These are phyloP conservation scores for Phytophthora ramorum DNA, from an alignment of 352 stramenopile species.

Conservation along the genomic window DNA sequence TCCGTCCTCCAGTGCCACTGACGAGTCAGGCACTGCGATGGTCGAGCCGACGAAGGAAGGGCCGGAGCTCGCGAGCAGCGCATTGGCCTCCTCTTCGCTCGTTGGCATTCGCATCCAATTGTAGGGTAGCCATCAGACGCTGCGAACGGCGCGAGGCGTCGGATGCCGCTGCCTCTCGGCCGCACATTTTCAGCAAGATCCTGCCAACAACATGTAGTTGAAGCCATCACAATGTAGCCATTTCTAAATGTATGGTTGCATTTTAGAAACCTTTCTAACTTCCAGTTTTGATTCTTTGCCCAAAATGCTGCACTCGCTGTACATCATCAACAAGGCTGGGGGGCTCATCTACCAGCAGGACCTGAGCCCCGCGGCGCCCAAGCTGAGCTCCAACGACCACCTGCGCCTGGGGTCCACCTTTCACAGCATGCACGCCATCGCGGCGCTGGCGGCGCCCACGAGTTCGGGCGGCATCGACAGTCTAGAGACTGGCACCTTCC, in stretches of 20 bases:
- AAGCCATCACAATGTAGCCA: no score
- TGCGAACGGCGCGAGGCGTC: slow-evolving; percentile 4
- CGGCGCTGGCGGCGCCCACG: slow-evolving; percentile 84
- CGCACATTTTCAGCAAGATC: slow-evolving; percentile 12
- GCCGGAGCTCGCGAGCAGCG: slow-evolving; percentile 15
- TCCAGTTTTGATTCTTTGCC: neutral
- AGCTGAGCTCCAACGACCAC: slow-evolving; percentile 93
- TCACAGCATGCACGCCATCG: slow-evolving; percentile 94
- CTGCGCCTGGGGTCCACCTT: slow-evolving; percentile 95
- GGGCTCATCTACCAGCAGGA: slow-evolving; percentile 95
- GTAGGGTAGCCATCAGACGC: neutral
- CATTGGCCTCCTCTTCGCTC: slow-evolving; percentile 25
- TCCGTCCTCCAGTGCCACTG: slow-evolving; percentile 28
- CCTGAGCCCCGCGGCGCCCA: slow-evolving; percentile 82
- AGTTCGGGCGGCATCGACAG: slow-evolving; percentile 90
- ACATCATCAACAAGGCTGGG: slow-evolving; percentile 95
- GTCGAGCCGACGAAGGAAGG: slow-evolving; percentile 16
- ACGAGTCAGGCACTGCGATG: slow-evolving; percentile 13
- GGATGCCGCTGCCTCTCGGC: neutral
- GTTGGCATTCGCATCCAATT: slow-evolving; percentile 23
- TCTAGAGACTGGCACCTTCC: slow-evolving; percentile 93
- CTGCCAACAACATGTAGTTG: no score
- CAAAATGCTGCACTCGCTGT: slow-evolving; percentile 91
- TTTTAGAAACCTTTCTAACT: neutral
- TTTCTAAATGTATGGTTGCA: neutral